Conservation (phyloP, 306 rosid genomes). For the Vachellia collinsii region DNA sequence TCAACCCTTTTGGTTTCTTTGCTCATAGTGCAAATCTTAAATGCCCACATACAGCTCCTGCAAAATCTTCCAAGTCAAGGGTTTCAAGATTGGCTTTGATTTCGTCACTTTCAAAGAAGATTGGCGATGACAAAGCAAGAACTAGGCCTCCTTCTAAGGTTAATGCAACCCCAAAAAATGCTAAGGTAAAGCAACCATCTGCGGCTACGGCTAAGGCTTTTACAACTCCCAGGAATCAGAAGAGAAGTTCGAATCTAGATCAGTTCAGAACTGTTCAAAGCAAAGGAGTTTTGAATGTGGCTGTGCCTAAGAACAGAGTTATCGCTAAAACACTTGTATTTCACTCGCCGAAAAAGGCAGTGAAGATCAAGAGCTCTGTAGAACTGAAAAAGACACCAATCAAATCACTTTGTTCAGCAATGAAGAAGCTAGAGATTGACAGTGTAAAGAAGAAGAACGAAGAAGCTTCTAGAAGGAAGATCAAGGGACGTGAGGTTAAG, state of each 20-base stretch:
- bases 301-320: conserved; percentile 59
- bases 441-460: conserved; percentile 57
- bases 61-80: conserved; percentile 71
- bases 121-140: conserved; percentile 42
- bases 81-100: conserved; percentile 70
- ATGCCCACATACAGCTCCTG: conserved; percentile 85
- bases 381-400: conserved; percentile 63
- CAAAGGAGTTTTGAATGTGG: conserved; percentile 50
- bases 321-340: conserved; percentile 75
- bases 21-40: conserved; percentile 57
- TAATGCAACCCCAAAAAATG: conserved; percentile 61
- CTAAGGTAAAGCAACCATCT: conserved; percentile 61
- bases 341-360: conserved; percentile 73
- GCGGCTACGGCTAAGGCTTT: conserved; percentile 58
- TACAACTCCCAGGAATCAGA: conserved; percentile 82
- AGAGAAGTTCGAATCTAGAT: conserved; percentile 56
- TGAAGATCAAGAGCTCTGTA: conserved; percentile 47
- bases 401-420: conserved; percentile 66
- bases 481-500: conserved; percentile 77
- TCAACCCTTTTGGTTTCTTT: neutral
- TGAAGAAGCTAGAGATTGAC: conserved; percentile 75
- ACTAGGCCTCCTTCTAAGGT: conserved; percentile 51
- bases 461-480: conserved; percentile 53
- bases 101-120: conserved; percentile 66
- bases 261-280: conserved; percentile 77